Percentiles rank a stretch among this genome's conserved stretches.
phyloP scores from a whole-genome alignment of 2,329 filamentous ascomycete genomes.

The Cladosporium halotolerans region DNA sequence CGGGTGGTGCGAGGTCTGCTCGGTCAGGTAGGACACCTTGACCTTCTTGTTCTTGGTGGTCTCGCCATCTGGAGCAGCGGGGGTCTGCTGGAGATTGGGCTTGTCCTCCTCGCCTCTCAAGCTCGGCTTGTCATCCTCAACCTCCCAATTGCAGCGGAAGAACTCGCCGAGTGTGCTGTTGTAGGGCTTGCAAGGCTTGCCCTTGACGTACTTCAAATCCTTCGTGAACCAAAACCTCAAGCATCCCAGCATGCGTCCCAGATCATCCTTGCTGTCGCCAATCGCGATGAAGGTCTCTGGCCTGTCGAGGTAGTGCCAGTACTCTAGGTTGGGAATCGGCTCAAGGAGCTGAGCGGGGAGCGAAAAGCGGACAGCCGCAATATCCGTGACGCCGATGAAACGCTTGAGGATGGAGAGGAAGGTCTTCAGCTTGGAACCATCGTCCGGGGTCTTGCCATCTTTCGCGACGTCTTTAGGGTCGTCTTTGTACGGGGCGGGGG shows the following conservation, averaged over 20 bases:
- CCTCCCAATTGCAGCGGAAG: constrained; percentile 96
- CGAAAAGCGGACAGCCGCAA: constrained; percentile 92
- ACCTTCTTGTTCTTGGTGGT: constrained; percentile 46
- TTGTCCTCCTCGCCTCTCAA: constrained; percentile 35
- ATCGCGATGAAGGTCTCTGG: constrained; percentile 82
- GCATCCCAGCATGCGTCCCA: constrained; percentile 92
- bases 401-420: constrained; percentile 84
- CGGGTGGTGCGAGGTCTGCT: constrained; percentile 96
- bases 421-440: constrained; percentile 81
- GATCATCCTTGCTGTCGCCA: constrained; percentile 81
- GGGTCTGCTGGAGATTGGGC: constrained; percentile 15
- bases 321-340: constrained; percentile 93
- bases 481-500: constrained; percentile 14
- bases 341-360: constrained; percentile 92
- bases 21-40: constrained; percentile 87
- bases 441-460: constrained; percentile 54
- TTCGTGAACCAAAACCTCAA: constrained; percentile 98
- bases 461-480: constrained; percentile 10
- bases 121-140: constrained; percentile 67
- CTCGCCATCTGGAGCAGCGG: constrained; percentile 19
- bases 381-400: constrained; percentile 93
- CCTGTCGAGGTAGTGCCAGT: constrained; percentile 96
- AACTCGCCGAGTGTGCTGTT: constrained; percentile 97
- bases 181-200: constrained; percentile 97
- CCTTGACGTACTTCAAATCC: constrained; percentile 97